Evolutionary conservation across 495 filamentous ascomycete species (phyloP), one percentile per base, ranked within the genome.

Genomic region (Entonaema liquescens): DNA sequence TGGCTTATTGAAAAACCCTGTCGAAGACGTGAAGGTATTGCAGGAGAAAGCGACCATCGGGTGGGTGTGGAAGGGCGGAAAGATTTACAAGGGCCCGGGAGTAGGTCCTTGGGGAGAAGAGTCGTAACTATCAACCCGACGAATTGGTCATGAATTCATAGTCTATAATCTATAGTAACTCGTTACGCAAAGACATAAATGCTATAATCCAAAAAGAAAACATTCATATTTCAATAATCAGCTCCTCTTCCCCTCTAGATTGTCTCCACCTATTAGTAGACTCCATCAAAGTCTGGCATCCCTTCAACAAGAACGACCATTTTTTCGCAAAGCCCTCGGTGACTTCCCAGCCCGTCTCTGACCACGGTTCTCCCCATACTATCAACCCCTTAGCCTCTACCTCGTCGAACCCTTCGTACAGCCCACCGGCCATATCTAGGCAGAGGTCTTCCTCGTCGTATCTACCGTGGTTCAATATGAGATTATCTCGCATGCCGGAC

Each of bases 341-440:
- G 15, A 87, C 69, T 69, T 87, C 84, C 84, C 85, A 88, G 31
- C 78, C 83, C 2, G 68, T 67, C 35, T 79, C 77, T 67, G 81
- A 78, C 77, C 82, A 81, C 0, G 85, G 82, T 36, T 86, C 82
- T 8, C 84, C 83, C 85, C 85, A 86, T 1, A 88, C 79, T n/a
- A 88, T 31, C 35, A 85, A 17, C 0, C 82, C 82, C 31, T 75
- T 78, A 19, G 74, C 61, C 29, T 79, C 75, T 0, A 71, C 60
- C n/a, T 79, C 70, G 53, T 78, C 52, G 65, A 75, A 70, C 13
- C 74, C 42, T 36, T 74, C 69, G 55, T 78, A 78, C 71, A 83
- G 81, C 38, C 83, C 83, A 0, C 81, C 81, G 72, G 83, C 79
- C 9, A 86, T 77, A 63, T 87, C 85, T 0, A 70, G 28, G 40